phyloP scores from a whole-genome alignment of 2,329 filamentous ascomycete genomes.

The Cercospora berteroae region DNA sequence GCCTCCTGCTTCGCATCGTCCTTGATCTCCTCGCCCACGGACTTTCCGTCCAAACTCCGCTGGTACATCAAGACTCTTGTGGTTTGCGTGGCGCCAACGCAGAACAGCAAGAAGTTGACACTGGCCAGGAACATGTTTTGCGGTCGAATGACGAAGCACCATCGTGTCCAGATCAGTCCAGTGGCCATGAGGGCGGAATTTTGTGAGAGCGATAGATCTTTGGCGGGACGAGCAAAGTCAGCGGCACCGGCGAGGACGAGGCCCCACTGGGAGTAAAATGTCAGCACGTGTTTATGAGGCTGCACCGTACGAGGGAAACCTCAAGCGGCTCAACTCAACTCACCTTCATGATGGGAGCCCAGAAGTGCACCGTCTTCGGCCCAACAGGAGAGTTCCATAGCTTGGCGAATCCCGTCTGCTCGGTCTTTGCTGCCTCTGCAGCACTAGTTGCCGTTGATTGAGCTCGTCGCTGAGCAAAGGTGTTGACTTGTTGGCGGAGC shows the following conservation, averaged over 20 bases:
- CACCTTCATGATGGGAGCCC: constrained; percentile 95
- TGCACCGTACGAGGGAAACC: neutral
- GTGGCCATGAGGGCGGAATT: constrained; percentile 88
- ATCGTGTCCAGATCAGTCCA: constrained; percentile 95
- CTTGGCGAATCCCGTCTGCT: constrained; percentile 60
- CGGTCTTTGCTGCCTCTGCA: constrained; percentile 41
- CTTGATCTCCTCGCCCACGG: constrained; percentile 44
- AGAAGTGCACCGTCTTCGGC: constrained; percentile 89
- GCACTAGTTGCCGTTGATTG: constrained; percentile 60
- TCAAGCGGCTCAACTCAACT: neutral
- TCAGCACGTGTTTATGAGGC: neutral
- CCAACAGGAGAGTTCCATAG: constrained; percentile 57
- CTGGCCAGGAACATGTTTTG: constrained; percentile 88
- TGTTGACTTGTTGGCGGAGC: constrained; percentile 46
- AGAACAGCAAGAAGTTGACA: constrained; percentile 96
- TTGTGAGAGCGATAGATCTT: constrained; percentile 89
- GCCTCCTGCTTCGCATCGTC: constrained; percentile 38
- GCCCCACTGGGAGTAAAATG: constrained; percentile 65
- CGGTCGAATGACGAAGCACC: constrained; percentile 96
- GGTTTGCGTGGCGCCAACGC: constrained; percentile 81
- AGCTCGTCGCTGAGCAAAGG: constrained; percentile 60
- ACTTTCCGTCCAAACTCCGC: constrained; percentile 57
- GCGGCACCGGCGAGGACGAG: constrained; percentile 88
- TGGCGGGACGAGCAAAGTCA: constrained; percentile 86
- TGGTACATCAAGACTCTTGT: constrained; percentile 70